Evolutionary conservation across 345 rosid genomes (phyloP).

Genomic region (Eucalyptus curtisii): DNA sequence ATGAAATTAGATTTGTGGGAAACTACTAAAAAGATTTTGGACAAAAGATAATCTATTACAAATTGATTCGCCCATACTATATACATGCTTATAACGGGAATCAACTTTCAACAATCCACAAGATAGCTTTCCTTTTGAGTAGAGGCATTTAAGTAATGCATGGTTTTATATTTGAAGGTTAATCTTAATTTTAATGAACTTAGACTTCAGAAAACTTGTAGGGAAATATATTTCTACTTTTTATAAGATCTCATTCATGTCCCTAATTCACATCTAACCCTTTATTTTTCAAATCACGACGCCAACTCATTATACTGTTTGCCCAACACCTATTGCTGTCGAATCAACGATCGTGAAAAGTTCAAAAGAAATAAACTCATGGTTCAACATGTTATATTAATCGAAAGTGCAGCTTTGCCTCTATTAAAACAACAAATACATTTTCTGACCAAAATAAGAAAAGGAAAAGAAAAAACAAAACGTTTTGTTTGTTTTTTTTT

Average conservation of each 20-base stretch:
- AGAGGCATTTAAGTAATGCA: not conserved
- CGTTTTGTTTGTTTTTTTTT: too few relatives aligned
- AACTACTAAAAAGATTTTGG: not conserved
- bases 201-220: not conserved
- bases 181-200: not conserved
- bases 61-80: not conserved
- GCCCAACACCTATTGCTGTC: not conserved
- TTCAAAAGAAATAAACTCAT: not conserved
- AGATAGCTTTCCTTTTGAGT: not conserved
- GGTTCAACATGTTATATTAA: not conserved
- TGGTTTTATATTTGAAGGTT: not conserved
- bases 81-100: not conserved
- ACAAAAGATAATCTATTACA: not conserved
- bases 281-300: not conserved
- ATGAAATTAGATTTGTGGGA: not conserved
- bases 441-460: not conserved
- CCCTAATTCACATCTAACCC: not conserved
- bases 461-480: not conserved
- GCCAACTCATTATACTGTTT: not conserved
- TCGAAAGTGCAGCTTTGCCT: not conserved
- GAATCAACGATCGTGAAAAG: not conserved
- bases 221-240: not conserved
- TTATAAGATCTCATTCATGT: not conserved
- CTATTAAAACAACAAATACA: not conserved
- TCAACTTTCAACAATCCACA: not conserved